Percentiles rank a stretch among this genome's conserved stretches.
Evolutionary conservation across 129 eudicot genomes (phyloP).

Genomic region (Lactuca saligna): DNA sequence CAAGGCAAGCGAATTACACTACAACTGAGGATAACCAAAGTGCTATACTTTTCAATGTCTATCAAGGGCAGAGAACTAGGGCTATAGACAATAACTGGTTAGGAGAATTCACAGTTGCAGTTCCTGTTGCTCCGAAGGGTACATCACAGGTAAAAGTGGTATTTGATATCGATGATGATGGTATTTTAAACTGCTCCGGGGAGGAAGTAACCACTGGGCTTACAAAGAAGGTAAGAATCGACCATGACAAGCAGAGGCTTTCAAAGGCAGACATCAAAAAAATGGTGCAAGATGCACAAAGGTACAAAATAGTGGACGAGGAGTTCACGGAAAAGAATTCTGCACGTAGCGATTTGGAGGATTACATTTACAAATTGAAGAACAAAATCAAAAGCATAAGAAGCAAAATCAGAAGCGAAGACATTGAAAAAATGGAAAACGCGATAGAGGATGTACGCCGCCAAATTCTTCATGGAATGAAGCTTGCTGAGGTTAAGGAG

Average conservation of each 20-base stretch:
- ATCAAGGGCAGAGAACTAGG: conserved; percentile 20
- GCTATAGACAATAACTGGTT: conserved; percentile 16
- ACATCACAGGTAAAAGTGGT: conserved; percentile 11
- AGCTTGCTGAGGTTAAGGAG: background rate
- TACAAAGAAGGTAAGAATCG: conserved; percentile 1
- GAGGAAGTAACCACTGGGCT: conserved; percentile 18
- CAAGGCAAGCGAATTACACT: background rate
- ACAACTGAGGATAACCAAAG: background rate
- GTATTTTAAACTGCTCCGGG: conserved; percentile 12
- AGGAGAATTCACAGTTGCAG: conserved; percentile 1
- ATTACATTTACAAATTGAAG: conserved; percentile 1
- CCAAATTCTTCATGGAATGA: background rate
- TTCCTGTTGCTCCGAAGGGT: background rate
- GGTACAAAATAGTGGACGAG: conserved; percentile 5
- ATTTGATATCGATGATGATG: background rate
- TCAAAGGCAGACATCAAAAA: conserved; percentile 16
- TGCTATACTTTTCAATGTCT: background rate
- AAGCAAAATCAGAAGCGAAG: background rate
- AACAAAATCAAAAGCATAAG: conserved; percentile 15
- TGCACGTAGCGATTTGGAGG: conserved; percentile 15
- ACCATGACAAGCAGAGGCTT: background rate
- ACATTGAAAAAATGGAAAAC: background rate
- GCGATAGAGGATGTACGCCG: background rate
- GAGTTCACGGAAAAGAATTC: background rate
- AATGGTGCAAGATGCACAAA: conserved; percentile 15